These are phyloP conservation scores for Cystoisospora suis DNA, from an alignment of 169 alveolate species.

Conservation along the genomic window DNA sequence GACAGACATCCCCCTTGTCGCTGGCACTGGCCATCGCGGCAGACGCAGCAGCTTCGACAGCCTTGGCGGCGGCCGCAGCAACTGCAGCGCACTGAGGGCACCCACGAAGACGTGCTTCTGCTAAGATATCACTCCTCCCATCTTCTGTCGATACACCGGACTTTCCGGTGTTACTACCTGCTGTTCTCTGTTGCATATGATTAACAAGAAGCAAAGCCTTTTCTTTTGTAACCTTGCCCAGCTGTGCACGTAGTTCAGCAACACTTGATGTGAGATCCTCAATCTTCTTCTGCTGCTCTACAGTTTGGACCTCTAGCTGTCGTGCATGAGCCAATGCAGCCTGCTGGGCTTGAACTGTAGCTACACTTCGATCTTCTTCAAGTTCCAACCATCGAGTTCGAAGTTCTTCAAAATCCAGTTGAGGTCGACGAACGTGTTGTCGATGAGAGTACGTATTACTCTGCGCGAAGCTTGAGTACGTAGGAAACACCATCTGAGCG, in stretches of 20 bases:
- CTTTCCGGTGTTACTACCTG: no score
- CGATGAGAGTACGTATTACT: not conserved
- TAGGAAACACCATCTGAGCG: conserved; percentile 33
- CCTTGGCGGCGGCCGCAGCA: not conserved
- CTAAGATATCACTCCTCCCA: no score
- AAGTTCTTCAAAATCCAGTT: conserved; percentile 22
- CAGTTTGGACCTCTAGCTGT: not conserved
- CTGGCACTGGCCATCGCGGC: no score
- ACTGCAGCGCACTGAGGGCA: not conserved
- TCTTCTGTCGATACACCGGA: no score
- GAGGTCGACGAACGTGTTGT: not conserved
- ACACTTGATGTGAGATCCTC: not conserved
- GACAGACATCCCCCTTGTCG: no score
- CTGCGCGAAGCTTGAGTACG: not conserved
- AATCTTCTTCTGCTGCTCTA: not conserved
- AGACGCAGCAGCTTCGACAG: conserved; percentile 12
- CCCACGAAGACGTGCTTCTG: no score
- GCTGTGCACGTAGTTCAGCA: not conserved
- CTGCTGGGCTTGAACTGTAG: conserved; percentile 26
- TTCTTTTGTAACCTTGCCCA: conserved; percentile 23
- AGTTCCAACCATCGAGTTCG: conserved; percentile 2
- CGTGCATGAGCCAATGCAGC: not conserved
- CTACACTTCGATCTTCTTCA: conserved; percentile 8
- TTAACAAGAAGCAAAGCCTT: not conserved
- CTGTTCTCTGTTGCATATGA: not conserved